Percentiles rank a stretch among this genome's conserved stretches.
These are phyloP conservation scores for Kandelia obovata DNA, from an alignment of 345 rosid species.

Conservation along the genomic window DNA sequence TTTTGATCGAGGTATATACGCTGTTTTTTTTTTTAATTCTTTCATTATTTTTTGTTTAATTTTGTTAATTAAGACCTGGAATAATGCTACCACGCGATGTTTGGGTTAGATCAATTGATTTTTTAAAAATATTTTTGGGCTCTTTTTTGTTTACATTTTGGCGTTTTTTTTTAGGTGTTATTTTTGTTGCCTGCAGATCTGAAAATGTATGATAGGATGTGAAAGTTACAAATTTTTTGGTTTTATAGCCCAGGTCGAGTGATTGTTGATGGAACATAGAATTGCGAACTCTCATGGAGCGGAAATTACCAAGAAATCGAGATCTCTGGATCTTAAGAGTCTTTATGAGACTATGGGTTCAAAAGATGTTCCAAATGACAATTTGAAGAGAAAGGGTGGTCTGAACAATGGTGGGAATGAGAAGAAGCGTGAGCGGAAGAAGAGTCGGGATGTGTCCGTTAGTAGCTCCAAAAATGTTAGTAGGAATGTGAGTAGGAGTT, in stretches of 20 bases:
- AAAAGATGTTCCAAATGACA: constrained; percentile 42
- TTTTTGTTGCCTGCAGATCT: constrained; percentile 48
- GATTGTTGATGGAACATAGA: constrained; percentile 77
- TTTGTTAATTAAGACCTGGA: not conserved
- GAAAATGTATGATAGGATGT: constrained; percentile 42
- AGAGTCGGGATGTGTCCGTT: constrained; percentile 52
- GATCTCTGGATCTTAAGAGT: constrained; percentile 92
- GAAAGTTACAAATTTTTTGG: constrained; percentile 31
- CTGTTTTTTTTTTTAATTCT: not conserved
- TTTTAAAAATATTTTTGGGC: constrained; percentile 10
- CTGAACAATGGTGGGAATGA: constrained; percentile 36
- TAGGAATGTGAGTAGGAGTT: constrained; percentile 39
- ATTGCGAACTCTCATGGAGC: constrained; percentile 63
- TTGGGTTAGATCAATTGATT: constrained; percentile 8
- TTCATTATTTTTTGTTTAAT: not conserved
- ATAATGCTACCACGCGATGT: not conserved
- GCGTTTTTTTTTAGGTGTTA: constrained; percentile 21
- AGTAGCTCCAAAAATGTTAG: constrained; percentile 48
- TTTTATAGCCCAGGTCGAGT: constrained; percentile 39
- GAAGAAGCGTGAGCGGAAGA: constrained; percentile 53
- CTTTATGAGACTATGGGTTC: constrained; percentile 51
- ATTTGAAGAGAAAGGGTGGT: constrained; percentile 57
- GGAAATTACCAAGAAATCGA: constrained; percentile 67
- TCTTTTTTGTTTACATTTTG: constrained; percentile 20
- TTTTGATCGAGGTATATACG: constrained; percentile 16